Base-by-base conservation (phyloP, 1,284 basidiomycete genomes). In the Wolfiporia cocos region DNA sequence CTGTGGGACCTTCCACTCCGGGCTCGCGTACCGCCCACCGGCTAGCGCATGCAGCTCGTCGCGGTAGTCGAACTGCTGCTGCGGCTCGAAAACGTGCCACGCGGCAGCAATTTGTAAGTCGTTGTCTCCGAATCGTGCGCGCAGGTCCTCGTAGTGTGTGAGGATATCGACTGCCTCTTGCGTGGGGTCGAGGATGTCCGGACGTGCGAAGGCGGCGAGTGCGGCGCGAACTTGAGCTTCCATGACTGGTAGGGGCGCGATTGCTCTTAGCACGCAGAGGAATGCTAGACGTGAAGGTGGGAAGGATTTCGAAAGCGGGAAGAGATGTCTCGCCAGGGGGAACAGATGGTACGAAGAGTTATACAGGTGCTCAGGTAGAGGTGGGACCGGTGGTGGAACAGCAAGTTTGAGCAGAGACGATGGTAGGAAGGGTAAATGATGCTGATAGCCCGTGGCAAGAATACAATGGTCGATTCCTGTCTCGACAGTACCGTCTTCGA, bases 401-500 rank as follows among this genome's bases (percentile, higher is more conserved):
- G 54, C 52, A 2, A 44, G 43, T 2, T 49, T 54, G 23, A 71
- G 53, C n/a, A 69, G 52, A 2, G 58, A 49, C 2, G 63, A 48
- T 2, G 65, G 48, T 37, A 88, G 63, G 63, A 87, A 87, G 0
- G 81, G 78, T 50, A 78, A 78, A 15, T 71, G 62, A 41, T 74
- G 64, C 41, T 81, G 63, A 56, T 83, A 90, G 5, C 86, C 87
- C 5, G 86, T 90, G 2, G 84, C 87, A 9, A 89, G 64, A 37
- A 88, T 75, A 48, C 74, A 77, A 43, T 74, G 63, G 49, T 81
- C 76, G 39, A 89, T 66, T 3, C 64, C 68, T 24, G 59, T 52
- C 55, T 85, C 80, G 7, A 58, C 53, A 3, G 71, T 65, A 1
- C 75, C 79, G 46, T 83, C 81, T 46, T 73, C 74, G 52, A 86